A percentile compares a stretch with the other conserved stretches of the same genome.
Evolutionary conservation across 2,329 filamentous ascomycete genomes (phyloP).

Genomic region (Fusarium vanettenii): DNA sequence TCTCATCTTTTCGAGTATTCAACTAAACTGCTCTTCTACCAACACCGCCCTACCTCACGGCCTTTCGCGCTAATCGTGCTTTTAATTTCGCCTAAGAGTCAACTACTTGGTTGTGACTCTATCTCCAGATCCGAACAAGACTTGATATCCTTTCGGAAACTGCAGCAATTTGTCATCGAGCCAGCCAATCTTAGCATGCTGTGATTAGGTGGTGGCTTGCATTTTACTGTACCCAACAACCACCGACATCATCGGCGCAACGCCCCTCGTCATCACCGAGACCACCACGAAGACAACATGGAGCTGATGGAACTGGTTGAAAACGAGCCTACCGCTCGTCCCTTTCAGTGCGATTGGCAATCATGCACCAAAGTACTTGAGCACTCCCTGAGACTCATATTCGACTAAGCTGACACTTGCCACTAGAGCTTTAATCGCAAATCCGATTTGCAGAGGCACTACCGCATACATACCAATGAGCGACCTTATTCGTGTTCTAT

Average conservation of each 20-base stretch:
- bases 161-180: constrained; percentile 3
- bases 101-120: neutral
- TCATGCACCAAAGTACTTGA: constrained; percentile 68
- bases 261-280: neutral
- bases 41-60: constrained; percentile 1
- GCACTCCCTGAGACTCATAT: neutral
- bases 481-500: constrained; percentile 72
- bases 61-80: constrained; percentile 17
- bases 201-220: constrained; percentile 13
- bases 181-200: constrained; percentile 25
- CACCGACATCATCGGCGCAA: neutral
- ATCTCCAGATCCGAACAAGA: neutral
- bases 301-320: constrained; percentile 74
- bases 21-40: neutral
- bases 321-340: constrained; percentile 70
- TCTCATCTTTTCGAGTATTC: constrained; percentile 4
- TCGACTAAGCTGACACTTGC: constrained; percentile 18
- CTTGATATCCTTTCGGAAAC: neutral
- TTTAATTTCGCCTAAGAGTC: neutral
- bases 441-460: constrained; percentile 76
- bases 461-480: constrained; percentile 79
- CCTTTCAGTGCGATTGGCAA: constrained; percentile 73
- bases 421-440: constrained; percentile 77
- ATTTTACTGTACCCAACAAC: neutral
- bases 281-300: constrained; percentile 49